Evolutionary conservation across 768 basidiomycete species (phyloP).

Genomic region (Rossbeevera mucosa): DNA sequence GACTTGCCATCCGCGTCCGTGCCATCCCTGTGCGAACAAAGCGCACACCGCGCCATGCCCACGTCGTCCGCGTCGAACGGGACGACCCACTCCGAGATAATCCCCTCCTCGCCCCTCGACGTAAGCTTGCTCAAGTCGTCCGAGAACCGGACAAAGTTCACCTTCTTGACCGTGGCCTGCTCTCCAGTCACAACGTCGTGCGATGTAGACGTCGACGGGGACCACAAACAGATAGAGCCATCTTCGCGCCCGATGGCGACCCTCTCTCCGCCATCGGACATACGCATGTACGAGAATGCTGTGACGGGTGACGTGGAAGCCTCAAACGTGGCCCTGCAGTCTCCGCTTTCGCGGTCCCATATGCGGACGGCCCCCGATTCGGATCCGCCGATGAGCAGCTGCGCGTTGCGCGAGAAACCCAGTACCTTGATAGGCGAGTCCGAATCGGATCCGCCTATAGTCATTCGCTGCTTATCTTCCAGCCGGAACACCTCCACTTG

Average conservation of each 20-base stretch:
- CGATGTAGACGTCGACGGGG: constrained; percentile 9
- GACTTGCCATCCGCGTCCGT: neutral
- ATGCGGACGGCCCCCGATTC: constrained; percentile 10
- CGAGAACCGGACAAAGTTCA: constrained; percentile 9
- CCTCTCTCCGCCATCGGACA: neutral
- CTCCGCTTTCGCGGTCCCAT: constrained; percentile 18
- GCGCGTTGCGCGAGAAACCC: constrained; percentile 15
- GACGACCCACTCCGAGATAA: constrained; percentile 6
- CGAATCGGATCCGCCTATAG: neutral
- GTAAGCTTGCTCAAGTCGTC: constrained; percentile 2
- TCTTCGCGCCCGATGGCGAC: constrained; percentile 20
- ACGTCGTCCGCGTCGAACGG: constrained; percentile 1
- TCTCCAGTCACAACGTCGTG: constrained; percentile 5
- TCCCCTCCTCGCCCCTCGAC: constrained; percentile 6
- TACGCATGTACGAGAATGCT: constrained; percentile 9
- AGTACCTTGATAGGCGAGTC: neutral
- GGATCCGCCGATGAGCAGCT: constrained; percentile 19
- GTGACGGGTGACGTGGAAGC: constrained; percentile 12
- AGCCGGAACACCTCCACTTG: constrained; percentile 3
- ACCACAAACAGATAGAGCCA: constrained; percentile 17
- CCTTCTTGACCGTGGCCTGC: constrained; percentile 3
- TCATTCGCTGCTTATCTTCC: neutral
- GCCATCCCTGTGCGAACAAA: neutral
- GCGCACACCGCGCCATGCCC: neutral
- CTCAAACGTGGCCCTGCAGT: constrained; percentile 7